These are phyloP conservation scores for Boletus vermiculosoides DNA, from an alignment of 768 basidiomycete genomes.

Conservation along the genomic window DNA sequence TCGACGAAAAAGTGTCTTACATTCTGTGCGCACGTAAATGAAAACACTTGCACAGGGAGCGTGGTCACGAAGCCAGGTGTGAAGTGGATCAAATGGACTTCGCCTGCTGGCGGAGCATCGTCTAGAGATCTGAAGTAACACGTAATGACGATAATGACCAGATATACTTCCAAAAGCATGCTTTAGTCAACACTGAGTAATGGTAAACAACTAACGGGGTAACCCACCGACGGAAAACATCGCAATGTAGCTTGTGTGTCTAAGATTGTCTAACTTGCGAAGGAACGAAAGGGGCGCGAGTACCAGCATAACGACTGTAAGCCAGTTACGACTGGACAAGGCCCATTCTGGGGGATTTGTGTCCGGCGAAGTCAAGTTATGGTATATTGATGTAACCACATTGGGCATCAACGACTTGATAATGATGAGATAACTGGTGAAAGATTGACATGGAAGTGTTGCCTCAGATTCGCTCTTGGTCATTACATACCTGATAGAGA, in stretches of 20 bases:
- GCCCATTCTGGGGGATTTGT: constrained; percentile 74
- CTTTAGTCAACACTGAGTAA: not conserved
- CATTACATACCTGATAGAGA: constrained; percentile 74
- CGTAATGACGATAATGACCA: constrained; percentile 73
- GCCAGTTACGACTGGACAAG: constrained; percentile 78
- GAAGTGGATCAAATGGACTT: constrained; percentile 70
- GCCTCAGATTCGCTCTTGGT: not conserved
- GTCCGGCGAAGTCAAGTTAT: constrained; percentile 64
- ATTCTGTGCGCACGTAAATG: constrained; percentile 91
- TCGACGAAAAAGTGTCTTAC: constrained; percentile 42
- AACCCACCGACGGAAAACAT: constrained; percentile 83
- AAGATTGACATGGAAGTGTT: not conserved
- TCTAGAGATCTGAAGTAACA: constrained; percentile 77
- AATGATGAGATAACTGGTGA: constrained; percentile 78
- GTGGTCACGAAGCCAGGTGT: constrained; percentile 76
- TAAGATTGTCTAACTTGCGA: constrained; percentile 76
- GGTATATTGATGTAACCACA: constrained; percentile 80
- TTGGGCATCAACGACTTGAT: constrained; percentile 92
- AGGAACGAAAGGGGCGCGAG: constrained; percentile 83
- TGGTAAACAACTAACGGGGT: not conserved
- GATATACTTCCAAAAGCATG: constrained; percentile 52
- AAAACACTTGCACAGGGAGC: constrained; percentile 93
- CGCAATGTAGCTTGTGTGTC: constrained; percentile 90
- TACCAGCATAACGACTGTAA: constrained; percentile 70
- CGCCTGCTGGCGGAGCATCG: constrained; percentile 60